Conservation (phyloP, 495 filamentous ascomycete species). For the Trichoderma reesei region DNA sequence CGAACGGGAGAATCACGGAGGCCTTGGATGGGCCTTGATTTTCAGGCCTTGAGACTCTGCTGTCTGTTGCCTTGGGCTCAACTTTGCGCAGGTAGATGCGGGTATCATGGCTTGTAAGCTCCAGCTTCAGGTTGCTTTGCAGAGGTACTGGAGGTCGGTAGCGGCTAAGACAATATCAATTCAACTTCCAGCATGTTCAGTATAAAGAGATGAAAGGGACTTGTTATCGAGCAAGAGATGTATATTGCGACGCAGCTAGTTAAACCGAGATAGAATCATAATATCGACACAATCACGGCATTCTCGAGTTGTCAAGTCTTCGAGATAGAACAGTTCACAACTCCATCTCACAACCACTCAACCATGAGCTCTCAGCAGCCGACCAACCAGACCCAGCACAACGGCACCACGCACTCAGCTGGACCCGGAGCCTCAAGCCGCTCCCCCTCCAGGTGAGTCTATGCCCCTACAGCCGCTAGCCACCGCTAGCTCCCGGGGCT, state of each 20-base stretch:
- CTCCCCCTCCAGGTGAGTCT: neutral
- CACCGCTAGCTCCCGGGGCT: neutral
- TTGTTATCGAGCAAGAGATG: too few relatives aligned
- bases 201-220: too few relatives aligned
- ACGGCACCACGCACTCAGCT: neutral
- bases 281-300: too few relatives aligned
- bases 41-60: neutral
- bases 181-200: too few relatives aligned
- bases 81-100: too few relatives aligned
- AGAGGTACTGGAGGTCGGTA: too few relatives aligned
- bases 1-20: neutral
- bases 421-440: neutral
- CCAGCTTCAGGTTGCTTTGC: too few relatives aligned
- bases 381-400: neutral
- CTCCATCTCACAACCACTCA: neutral
- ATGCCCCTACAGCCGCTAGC: too few relatives aligned
- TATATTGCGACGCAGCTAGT: too few relatives aligned
- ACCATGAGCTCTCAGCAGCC: neutral
- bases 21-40: neutral
- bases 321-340: neutral
- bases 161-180: too few relatives aligned
- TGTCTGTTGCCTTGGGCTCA: neutral
- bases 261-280: too few relatives aligned
- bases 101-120: too few relatives aligned
- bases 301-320: neutral